Evolutionary conservation across 768 basidiomycete genomes (phyloP).

Genomic region (Podaxis sp.): DNA sequence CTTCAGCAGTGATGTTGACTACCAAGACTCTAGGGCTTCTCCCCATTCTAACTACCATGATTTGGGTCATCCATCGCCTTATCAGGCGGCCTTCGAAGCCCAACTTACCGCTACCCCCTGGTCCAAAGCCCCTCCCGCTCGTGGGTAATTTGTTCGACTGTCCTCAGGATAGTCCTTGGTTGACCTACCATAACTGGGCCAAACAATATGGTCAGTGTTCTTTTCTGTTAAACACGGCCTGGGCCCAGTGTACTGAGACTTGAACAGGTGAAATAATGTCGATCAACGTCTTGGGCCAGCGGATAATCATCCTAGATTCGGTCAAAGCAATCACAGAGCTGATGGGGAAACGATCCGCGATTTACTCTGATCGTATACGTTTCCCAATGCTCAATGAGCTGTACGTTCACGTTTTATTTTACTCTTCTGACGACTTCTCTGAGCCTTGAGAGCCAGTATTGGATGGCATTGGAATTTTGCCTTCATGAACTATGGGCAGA

Average conservation of each 20-base stretch:
- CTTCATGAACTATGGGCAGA: neutral
- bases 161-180: slow-evolving; percentile 10
- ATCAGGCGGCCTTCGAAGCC: neutral
- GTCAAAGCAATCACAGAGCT: neutral
- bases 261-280: neutral
- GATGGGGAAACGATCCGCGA: neutral
- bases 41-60: neutral
- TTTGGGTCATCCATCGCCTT: neutral
- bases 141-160: neutral
- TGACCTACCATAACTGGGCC: slow-evolving; percentile 31
- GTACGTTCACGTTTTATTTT: neutral
- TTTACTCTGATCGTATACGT: neutral
- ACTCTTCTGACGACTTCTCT: neutral
- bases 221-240: neutral
- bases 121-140: neutral
- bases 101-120: slow-evolving; percentile 12
- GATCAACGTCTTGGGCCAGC: neutral
- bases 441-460: neutral
- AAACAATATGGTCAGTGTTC: neutral
- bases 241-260: neutral
- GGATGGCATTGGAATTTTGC: neutral
- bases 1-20: neutral
- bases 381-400: neutral
- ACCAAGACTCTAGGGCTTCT: neutral
- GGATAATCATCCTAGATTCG: neutral